Percentiles rank a stretch among this genome's conserved stretches.
phyloP scores from a whole-genome alignment of 257 asterid species.

The Fraxinus pennsylvanica region DNA sequence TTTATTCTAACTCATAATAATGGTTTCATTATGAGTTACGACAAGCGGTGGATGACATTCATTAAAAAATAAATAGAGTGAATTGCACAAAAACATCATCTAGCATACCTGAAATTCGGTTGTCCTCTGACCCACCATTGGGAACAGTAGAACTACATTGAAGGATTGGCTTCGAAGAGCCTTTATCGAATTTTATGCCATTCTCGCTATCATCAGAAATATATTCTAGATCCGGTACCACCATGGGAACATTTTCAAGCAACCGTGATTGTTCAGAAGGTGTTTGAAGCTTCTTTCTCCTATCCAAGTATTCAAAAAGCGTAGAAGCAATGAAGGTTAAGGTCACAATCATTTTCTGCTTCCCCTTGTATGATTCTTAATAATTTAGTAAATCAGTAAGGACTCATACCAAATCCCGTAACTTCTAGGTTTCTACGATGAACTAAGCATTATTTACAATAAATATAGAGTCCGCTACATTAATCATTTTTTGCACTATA shows the following conservation, averaged over 20 bases:
- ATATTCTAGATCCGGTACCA: conserved; percentile 51
- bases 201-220: conserved; percentile 25
- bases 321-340: conserved; percentile 43
- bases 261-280: conserved; percentile 47
- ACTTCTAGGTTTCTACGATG: neutral
- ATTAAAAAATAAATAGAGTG: neutral
- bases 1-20: neutral
- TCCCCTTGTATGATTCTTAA: neutral
- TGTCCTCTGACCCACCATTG: conserved; percentile 21
- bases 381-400: neutral
- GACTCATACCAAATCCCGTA: neutral
- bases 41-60: neutral
- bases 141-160: conserved; percentile 23
- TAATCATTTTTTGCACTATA: neutral
- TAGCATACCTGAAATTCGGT: conserved; percentile 39
- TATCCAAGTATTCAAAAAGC: conserved; percentile 40
- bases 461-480: neutral
- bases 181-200: conserved; percentile 28
- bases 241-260: conserved; percentile 46
- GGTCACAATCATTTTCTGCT: conserved; percentile 25
- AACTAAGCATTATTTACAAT: neutral
- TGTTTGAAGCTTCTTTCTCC: conserved; percentile 46
- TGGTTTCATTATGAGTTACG: neutral
- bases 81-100: neutral
- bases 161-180: conserved; percentile 28